Percentiles rank a stretch among this genome's conserved stretches.
Conservation (phyloP, 176 grass and related monocot species). For the Cenchrus purpureus region DNA sequence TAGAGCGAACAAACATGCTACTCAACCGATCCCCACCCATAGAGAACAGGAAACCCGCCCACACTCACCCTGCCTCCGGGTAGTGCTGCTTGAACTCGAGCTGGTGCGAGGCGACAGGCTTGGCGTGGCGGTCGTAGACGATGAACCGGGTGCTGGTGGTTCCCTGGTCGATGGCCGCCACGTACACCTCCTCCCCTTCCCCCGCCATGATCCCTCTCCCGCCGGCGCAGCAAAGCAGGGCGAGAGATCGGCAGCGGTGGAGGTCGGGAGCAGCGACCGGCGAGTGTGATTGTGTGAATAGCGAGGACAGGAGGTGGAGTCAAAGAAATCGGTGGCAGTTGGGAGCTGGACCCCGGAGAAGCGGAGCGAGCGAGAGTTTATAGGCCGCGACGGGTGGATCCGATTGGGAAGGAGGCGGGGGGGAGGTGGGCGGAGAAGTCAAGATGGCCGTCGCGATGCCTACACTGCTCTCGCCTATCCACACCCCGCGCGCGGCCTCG, state of each 20-base stretch:
- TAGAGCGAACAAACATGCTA: neutral
- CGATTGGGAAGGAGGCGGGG: conserved; percentile 34
- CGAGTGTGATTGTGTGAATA: neutral
- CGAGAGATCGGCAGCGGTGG: neutral
- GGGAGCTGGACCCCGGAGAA: conserved; percentile 6
- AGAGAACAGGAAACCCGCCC: neutral
- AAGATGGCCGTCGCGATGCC: conserved; percentile 23
- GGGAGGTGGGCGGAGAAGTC: conserved; percentile 46
- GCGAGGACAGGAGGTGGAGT: conserved; percentile 14
- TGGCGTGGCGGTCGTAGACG: conserved; percentile 81
- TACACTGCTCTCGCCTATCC: conserved; percentile 1
- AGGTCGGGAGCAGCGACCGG: neutral
- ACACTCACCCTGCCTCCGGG: conserved; percentile 78
- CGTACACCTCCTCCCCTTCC: conserved; percentile 61
- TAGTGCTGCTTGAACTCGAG: conserved; percentile 97
- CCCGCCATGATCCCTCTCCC: conserved; percentile 42
- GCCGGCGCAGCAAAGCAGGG: neutral
- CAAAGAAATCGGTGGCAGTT: conserved; percentile 30
- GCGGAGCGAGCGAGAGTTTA: conserved; percentile 19
- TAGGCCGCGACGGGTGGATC: conserved; percentile 31
- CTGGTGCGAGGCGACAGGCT: conserved; percentile 79
- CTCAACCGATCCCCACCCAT: neutral
- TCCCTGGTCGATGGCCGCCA: conserved; percentile 90
- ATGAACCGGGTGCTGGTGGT: conserved; percentile 97
- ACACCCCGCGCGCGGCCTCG: neutral